Conservation (phyloP, 179 eudicot genomes). For the Gypsophila paniculata region DNA sequence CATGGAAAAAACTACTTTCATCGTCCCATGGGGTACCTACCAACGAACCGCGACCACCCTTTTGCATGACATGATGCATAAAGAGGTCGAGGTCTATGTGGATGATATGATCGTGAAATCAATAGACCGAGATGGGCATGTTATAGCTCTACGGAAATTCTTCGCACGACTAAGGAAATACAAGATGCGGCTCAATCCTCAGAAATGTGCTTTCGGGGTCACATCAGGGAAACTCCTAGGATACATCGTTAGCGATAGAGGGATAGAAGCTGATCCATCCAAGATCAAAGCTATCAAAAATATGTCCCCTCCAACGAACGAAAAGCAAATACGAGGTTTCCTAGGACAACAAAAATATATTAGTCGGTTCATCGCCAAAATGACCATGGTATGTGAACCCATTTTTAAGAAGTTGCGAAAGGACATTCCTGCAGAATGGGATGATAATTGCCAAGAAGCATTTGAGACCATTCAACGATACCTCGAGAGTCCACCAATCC, state of each 20-base stretch:
- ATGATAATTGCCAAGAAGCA: not conserved
- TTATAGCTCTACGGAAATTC: not conserved
- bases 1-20: not conserved
- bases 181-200: not conserved
- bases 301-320: not conserved
- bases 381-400: not conserved
- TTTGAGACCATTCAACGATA: not conserved
- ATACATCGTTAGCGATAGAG: not conserved
- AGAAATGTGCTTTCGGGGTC: not conserved
- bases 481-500: not conserved
- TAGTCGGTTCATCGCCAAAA: constrained; percentile 1
- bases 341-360: not conserved
- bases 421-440: not conserved
- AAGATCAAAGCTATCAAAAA: constrained; percentile 11
- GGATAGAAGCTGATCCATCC: constrained; percentile 13
- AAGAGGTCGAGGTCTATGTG: too few species aligned
- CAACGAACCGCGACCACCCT: not conserved
- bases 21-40: not conserved
- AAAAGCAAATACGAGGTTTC: not conserved
- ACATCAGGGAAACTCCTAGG: not conserved
- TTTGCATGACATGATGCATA: too few species aligned
- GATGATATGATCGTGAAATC: not conserved
- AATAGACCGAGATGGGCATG: not conserved
- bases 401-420: not conserved
- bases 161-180: not conserved